A percentile compares a stretch with the other conserved stretches of the same genome.
Conservation (phyloP, 1,284 basidiomycete genomes). For the Trichosporon sp. region DNA sequence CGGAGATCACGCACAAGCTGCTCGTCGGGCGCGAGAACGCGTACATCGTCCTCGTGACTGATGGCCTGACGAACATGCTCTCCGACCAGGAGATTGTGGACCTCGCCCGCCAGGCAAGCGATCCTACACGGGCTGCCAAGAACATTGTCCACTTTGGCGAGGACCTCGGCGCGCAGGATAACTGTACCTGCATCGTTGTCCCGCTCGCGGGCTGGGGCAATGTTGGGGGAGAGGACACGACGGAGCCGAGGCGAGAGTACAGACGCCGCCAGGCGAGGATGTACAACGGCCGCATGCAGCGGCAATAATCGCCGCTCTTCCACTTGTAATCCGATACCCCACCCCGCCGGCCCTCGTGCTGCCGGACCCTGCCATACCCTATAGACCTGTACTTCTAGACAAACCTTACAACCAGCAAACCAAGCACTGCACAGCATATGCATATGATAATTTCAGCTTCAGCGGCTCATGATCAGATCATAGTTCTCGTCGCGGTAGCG, state of each 20-base stretch:
- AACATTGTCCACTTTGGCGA: slow-evolving; percentile 85
- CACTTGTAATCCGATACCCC: not conserved
- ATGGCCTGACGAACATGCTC: slow-evolving; percentile 86
- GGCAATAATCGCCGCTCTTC: slow-evolving; percentile 41
- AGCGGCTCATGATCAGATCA: not conserved
- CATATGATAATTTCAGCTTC: not conserved
- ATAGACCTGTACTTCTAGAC: slow-evolving; percentile 19
- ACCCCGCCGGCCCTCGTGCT: too few species aligned
- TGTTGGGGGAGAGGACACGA: slow-evolving; percentile 70
- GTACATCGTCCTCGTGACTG: slow-evolving; percentile 78
- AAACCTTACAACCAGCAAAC: not conserved
- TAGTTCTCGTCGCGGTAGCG: not conserved
- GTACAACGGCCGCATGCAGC: slow-evolving; percentile 55
- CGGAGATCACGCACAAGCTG: slow-evolving; percentile 80
- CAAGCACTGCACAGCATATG: slow-evolving; percentile 4
- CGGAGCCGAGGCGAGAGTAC: slow-evolving; percentile 78
- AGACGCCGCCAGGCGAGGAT: slow-evolving; percentile 67
- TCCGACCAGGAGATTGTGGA: slow-evolving; percentile 95
- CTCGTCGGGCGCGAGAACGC: slow-evolving; percentile 75
- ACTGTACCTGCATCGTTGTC: slow-evolving; percentile 87
- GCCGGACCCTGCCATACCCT: not conserved
- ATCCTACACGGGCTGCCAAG: slow-evolving; percentile 78
- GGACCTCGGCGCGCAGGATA: slow-evolving; percentile 87
- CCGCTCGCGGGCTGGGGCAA: slow-evolving; percentile 91
- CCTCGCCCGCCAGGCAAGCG: slow-evolving; percentile 70